Evolutionary conservation across 495 filamentous ascomycete species (phyloP).

Genomic region (Trichocladium uniseriatum): DNA sequence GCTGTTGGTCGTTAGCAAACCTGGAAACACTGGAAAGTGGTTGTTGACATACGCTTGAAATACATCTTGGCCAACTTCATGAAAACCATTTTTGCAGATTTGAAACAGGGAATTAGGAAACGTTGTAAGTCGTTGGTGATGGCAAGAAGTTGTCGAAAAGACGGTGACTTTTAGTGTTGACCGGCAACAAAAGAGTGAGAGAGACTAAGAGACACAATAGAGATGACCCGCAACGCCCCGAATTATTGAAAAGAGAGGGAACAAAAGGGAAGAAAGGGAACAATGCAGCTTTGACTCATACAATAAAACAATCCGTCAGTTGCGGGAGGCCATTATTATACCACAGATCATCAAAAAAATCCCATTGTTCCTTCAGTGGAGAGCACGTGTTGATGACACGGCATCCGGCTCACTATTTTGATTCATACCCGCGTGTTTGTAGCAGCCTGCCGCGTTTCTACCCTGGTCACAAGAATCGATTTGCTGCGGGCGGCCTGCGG

Average conservation of each 20-base stretch:
- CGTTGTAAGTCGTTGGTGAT: neutral
- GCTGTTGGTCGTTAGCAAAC: conserved; percentile 12
- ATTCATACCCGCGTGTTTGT: too few species aligned
- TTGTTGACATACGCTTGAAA: conserved; percentile 8
- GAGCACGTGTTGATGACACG: neutral
- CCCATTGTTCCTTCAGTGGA: neutral
- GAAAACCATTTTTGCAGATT: conserved; percentile 11
- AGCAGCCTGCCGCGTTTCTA: neutral
- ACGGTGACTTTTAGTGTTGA: conserved; percentile 8
- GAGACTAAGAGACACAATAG: conserved; percentile 3
- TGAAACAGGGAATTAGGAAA: neutral
- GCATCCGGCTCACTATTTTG: too few species aligned
- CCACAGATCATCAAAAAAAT: neutral
- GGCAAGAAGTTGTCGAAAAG: neutral
- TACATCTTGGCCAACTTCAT: conserved; percentile 11
- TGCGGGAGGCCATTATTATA: neutral
- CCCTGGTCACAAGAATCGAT: neutral
- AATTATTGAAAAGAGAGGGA: neutral
- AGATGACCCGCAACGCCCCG: neutral
- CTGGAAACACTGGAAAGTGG: neutral
- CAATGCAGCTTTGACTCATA: neutral
- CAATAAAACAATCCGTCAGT: neutral
- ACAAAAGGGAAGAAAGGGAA: neutral
- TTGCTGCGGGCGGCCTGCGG: too few species aligned
- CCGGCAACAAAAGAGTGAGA: conserved; percentile 11